phyloP scores from a whole-genome alignment of 2,329 filamentous ascomycete species.

The Cytospora piceicola region DNA sequence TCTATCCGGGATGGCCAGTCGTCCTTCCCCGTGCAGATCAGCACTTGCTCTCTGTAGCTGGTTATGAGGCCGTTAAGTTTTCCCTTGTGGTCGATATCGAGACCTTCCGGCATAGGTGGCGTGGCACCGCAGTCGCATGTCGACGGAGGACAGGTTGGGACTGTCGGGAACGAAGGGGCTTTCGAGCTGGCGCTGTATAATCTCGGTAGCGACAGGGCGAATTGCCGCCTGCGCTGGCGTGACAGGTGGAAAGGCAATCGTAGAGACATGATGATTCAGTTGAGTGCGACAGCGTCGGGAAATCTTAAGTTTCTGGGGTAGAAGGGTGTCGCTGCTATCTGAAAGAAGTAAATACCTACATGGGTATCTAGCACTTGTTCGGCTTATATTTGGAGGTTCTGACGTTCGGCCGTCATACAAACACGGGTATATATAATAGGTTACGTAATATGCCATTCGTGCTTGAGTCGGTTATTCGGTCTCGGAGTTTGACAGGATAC shows the following conservation, averaged over 20 bases:
- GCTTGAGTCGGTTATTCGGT: too few relatives aligned
- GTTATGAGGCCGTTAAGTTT: slow-evolving; percentile 77
- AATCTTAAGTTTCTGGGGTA: neutral
- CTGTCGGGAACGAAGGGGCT: slow-evolving; percentile 45
- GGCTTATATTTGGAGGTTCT: neutral
- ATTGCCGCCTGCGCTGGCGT: slow-evolving; percentile 8
- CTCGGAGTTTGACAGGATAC: too few relatives aligned
- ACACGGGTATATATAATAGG: neutral
- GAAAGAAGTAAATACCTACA: too few relatives aligned
- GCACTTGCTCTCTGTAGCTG: slow-evolving; percentile 77
- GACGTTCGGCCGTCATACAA: neutral
- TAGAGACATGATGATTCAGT: slow-evolving; percentile 6
- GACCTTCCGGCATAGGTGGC: slow-evolving; percentile 64
- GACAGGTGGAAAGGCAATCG: slow-evolving; percentile 4
- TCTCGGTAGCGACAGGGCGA: neutral
- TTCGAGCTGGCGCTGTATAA: slow-evolving; percentile 21
- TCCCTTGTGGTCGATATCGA: slow-evolving; percentile 75
- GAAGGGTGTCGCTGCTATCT: too few relatives aligned
- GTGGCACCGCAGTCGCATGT: slow-evolving; percentile 75
- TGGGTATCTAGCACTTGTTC: neutral
- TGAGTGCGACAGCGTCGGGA: neutral
- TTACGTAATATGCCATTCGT: neutral
- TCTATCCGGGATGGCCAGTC: slow-evolving; percentile 88
- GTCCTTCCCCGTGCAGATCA: slow-evolving; percentile 77
- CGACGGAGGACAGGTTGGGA: slow-evolving; percentile 70